Evolutionary conservation across 768 basidiomycete species (phyloP), one percentile per base, ranked within the genome.

Genomic region (Hirschioporus abietinus): DNA sequence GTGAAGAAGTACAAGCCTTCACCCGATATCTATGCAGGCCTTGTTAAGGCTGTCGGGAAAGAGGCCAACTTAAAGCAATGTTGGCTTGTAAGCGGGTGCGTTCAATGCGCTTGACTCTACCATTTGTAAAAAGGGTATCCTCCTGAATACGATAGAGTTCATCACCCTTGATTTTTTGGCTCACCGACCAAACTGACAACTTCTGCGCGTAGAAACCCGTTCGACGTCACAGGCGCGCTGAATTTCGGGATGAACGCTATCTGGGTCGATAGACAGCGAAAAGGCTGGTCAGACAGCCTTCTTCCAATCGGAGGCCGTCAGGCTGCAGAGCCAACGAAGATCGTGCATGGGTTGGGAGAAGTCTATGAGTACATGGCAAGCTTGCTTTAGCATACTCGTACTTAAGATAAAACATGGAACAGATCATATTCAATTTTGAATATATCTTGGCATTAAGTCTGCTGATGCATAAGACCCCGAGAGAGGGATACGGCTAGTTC

Each of bases 41-140:
- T 76, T 2, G 64, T 72, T 15, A 58, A 35, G 24, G 24, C 35
- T 18, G 27, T 70, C 58, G 69, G 69, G 5, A 69, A 71, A 58
- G 66, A 66, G 35, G 65, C 65, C 10, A n/a, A n/a, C 17, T 58
- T 64, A 9, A 62, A 68, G 9, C 36, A 71, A 34, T 66, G 74
- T 15, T 76, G 75, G 75, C 70, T 76, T n/a, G 71, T 76, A 35
- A 76, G 76, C 66, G 74, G 75, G 76, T 76, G 61, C 58, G 72
- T 66, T 15, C n/a, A 8, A 20, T 52, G 67, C 35, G 12, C 34
- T 58, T 64, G n/a, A n/a, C 23, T 24, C 30, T 17, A 23, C n/a
- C 64, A 26, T 30, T 26, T 1, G 7, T 1, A n/a, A 35, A 17
- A 36, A 20, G 10, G 52, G 23, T 7, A 25, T 34, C 26, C n/a